A percentile compares a stretch with the other conserved stretches of the same genome.
These are phyloP conservation scores for Monilinia polystroma DNA, from an alignment of 2,329 filamentous ascomycete species.

Conservation along the genomic window DNA sequence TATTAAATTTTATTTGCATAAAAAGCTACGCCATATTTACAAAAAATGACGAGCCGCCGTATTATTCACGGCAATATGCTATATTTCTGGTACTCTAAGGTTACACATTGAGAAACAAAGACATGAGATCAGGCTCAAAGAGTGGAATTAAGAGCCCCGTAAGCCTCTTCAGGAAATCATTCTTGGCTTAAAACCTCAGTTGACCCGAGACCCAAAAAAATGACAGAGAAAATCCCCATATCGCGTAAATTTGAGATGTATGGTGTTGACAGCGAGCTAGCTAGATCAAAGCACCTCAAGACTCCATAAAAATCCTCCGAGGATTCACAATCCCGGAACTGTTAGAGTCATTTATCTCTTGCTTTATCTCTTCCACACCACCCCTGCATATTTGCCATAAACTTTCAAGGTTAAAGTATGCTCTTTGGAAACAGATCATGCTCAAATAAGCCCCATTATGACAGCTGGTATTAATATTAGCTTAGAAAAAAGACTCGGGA, in stretches of 20 bases:
- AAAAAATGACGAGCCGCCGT: too few species aligned
- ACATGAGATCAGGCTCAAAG: neutral
- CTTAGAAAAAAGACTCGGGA: neutral
- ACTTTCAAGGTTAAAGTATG: neutral
- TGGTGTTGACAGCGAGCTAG: neutral
- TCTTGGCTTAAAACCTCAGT: neutral
- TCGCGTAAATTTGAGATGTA: too few species aligned
- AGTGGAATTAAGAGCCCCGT: neutral
- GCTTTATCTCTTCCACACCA: neutral
- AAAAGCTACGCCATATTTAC: too few species aligned
- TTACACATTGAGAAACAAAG: neutral
- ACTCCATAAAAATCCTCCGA: neutral
- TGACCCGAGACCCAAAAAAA: neutral
- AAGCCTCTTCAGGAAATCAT: neutral
- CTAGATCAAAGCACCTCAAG: accelerated
- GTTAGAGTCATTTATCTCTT: neutral
- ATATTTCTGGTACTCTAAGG: too few species aligned
- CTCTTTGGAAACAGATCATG: neutral
- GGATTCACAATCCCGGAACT: neutral
- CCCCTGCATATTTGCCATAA: too few species aligned
- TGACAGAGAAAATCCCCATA: neutral
- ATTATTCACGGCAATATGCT: too few species aligned
- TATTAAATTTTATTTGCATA: too few species aligned
- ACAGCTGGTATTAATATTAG: neutral
- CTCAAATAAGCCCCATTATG: neutral